Evolutionary conservation across 2,329 filamentous ascomycete genomes (phyloP), one percentile per base, ranked within the genome.

Genomic region (Pestalotiopsis sp.): DNA sequence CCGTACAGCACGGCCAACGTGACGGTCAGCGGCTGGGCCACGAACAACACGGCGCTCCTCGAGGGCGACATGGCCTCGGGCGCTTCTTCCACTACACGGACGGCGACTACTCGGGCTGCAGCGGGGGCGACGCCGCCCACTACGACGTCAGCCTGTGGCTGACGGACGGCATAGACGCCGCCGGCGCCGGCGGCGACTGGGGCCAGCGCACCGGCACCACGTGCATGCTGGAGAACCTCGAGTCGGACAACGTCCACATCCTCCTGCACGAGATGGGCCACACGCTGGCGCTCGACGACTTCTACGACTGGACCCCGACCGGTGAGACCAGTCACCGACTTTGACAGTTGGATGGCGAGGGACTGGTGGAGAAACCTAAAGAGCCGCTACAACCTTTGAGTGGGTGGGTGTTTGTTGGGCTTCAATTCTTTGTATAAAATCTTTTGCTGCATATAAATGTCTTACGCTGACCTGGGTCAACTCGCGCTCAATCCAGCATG

Each of bases 331-430:
- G 77, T 84, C 22, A 85, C 82, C 2, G 82, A 85, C 56, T 85
- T 85, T 62, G 82, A 84, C 65, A 81, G 80, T 22, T 84, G 83
- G 83, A 84, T 84, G 82, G 72, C 81, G 60, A 73, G 82, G 1
- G 81, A 84, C 71, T 84, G 81, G 81, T 84, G 81, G 81, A 61
- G 58, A 61, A 24, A 61, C n/a, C 58, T 61, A 1, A 61, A 61
- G 58, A 61, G 58, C 58, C 26, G 58, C 5, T 61, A 61, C 58
- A 61, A 39, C 22, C 35, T 61, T 20, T 61, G 24, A 22, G 22
- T 17, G 56, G 13, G 13, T 22, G 14, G 24, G 14, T 17, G 17
- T 26, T 57, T 20, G 22, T 17, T 52, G 9, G 3, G 44, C 10
- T 48, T 52, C 44, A 20, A n/a, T 58, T 58, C 56, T 58, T 52